These are phyloP conservation scores for Phaffia tasmanica DNA, from an alignment of 768 basidiomycete genomes.

Conservation along the genomic window DNA sequence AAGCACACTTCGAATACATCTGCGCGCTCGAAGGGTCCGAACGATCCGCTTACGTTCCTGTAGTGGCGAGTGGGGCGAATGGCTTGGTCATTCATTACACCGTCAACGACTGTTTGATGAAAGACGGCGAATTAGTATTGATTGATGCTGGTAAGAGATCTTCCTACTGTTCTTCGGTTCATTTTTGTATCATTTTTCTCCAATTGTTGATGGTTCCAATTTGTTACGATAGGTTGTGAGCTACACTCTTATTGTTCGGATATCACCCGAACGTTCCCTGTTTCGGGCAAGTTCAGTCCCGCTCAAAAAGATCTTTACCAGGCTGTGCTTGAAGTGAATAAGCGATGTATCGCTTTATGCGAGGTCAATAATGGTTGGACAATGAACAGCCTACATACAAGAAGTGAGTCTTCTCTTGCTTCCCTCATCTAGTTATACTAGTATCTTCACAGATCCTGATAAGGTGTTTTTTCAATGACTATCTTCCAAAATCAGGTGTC, in stretches of 20 bases:
- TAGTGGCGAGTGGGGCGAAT: constrained; percentile 87
- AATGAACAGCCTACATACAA: constrained; percentile 65
- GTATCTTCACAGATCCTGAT: neutral
- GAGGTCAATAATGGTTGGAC: constrained; percentile 46
- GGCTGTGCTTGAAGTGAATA: constrained; percentile 65
- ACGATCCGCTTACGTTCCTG: constrained; percentile 91
- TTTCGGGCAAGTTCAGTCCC: constrained; percentile 62
- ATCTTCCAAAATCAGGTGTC: constrained; percentile 1
- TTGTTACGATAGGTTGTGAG: neutral
- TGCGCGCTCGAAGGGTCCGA: constrained; percentile 69
- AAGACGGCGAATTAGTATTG: constrained; percentile 61
- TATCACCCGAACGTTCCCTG: constrained; percentile 58
- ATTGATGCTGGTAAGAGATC: constrained; percentile 60
- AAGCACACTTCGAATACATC: constrained; percentile 80
- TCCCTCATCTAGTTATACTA: neutral
- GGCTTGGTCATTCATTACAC: constrained; percentile 91
- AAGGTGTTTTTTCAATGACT: neutral
- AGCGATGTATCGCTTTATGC: constrained; percentile 37
- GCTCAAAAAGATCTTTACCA: constrained; percentile 77
- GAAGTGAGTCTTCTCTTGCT: constrained; percentile 37
- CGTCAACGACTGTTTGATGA: constrained; percentile 67
- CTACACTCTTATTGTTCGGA: constrained; percentile 15
- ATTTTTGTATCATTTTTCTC: no score
- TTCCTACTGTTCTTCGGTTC: neutral
- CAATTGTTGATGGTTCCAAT: no score